A percentile compares a stretch with the other conserved stretches of the same genome.
Conservation (phyloP, 768 basidiomycete genomes). For the Panaeolus papilionaceus region DNA sequence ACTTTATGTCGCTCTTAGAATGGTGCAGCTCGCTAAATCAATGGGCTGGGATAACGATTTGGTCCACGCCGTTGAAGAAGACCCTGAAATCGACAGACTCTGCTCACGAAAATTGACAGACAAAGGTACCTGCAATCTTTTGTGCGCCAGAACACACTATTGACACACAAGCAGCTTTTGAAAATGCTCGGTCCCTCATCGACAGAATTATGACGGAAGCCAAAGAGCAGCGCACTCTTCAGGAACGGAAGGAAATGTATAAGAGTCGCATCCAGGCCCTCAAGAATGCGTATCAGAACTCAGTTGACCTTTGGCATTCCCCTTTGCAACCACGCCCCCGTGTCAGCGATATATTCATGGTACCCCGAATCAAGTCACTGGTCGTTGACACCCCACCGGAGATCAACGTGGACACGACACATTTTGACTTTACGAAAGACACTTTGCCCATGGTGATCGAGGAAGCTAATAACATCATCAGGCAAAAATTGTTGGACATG, state of each 20-base stretch:
- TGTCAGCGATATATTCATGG: neutral
- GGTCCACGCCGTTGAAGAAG: constrained; percentile 6
- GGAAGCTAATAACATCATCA: neutral
- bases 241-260: neutral
- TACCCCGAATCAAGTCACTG: neutral
- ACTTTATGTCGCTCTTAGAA: constrained; percentile 7
- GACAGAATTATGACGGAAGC: constrained; percentile 10
- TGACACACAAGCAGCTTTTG: neutral
- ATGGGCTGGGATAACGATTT: constrained; percentile 23
- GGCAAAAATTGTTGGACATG: constrained; percentile 14
- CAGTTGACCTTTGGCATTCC: neutral
- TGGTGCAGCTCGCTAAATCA: constrained; percentile 16
- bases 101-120: constrained; percentile 23
- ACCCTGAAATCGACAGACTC: constrained; percentile 7
- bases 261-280: constrained; percentile 12
- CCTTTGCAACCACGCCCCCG: neutral
- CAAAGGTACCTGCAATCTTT: constrained; percentile 7
- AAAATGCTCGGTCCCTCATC: neutral
- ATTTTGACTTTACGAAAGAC: neutral
- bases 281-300: neutral
- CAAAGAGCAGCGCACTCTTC: neutral
- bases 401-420: neutral
- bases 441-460: neutral
- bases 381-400: neutral
- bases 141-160: neutral